Base-by-base conservation (phyloP, 202 grass and related monocot species). In the Digitaria exilis region DNA sequence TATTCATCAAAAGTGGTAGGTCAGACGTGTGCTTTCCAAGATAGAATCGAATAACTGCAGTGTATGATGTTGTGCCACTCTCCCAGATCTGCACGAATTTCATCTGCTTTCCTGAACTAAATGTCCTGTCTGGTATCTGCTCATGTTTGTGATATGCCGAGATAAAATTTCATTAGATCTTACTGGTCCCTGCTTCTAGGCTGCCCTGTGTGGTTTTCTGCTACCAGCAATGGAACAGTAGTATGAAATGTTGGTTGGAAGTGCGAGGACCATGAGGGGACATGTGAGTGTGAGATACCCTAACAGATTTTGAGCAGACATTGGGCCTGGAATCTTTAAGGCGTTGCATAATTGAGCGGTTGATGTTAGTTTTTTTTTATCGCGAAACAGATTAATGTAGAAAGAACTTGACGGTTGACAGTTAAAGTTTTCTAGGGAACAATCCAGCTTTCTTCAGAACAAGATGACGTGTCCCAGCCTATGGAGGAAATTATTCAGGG, bases 11-110 rank as follows among this genome's bases (percentile, higher is more conserved):
- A 55, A 75, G 10, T 66, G 46, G 49, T 14, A 81, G 82, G 65
- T 85, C 78, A 72, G 65, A 73, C 21, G 28, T 73, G 17, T 73
- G 80, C 37, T 63, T 82, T 42, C 22, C 14, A 75, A 71, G 54
- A 30, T 51, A 69, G 34, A 66, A 60, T 35, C 54, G 52, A 28
- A 70, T 50, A 70, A 49, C 43, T 76, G 22, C 39, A 49, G 7
- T 76, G 18, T 41, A 57, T 69, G 17, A 32, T 70, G 34, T 43
- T 49, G 9, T 22, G 6, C 25, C 26, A 65, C 12, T 55, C 45
- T 52, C 48, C 71, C 3, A 43, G 17, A 75, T 43, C 24, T 55
- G n/a, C 32, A 65, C 57, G 32, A 12, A 51, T 75, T 83, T 61
- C 58, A 65, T 83, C 30, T 65, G 4, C 24, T 80, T 70, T 80